phyloP scores from a whole-genome alignment of 768 basidiomycete genomes.

The Pulveroboletus ravenelii region DNA sequence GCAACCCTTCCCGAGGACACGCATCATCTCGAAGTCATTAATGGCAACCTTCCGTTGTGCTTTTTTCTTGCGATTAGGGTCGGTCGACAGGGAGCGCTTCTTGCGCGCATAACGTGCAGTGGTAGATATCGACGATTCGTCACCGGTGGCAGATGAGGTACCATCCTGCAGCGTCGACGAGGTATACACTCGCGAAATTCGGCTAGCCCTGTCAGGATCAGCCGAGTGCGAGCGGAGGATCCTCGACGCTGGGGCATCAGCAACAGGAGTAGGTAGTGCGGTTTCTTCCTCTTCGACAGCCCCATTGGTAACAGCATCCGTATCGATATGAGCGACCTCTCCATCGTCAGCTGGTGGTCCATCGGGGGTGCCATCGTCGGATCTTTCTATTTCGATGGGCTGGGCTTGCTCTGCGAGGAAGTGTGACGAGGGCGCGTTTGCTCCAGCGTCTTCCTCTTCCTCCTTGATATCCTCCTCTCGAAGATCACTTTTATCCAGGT shows the following conservation, averaged over 20 bases:
- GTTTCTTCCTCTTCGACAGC: constrained; percentile 28
- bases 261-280: constrained; percentile 36
- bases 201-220: constrained; percentile 61
- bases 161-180: constrained; percentile 49
- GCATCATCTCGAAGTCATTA: constrained; percentile 95
- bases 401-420: constrained; percentile 8
- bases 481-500: constrained; percentile 12
- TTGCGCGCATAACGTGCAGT: constrained; percentile 45
- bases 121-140: constrained; percentile 70
- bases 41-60: constrained; percentile 66
- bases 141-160: constrained; percentile 55
- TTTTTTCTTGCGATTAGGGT: constrained; percentile 51
- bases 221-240: constrained; percentile 79
- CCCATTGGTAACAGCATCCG: constrained; percentile 19
- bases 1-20: constrained; percentile 94
- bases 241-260: constrained; percentile 37
- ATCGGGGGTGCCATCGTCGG: constrained; percentile 19
- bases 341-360: constrained; percentile 6
- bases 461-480: constrained; percentile 25
- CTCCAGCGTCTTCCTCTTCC: constrained; percentile 25
- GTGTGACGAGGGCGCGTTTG: neutral
- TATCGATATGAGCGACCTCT: constrained; percentile 16
- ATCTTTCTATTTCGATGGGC: constrained; percentile 20
- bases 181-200: constrained; percentile 56
- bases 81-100: constrained; percentile 48